Evolutionary conservation across 75 land plant species (phyloP).

Genomic region (Gnetum montanum): DNA sequence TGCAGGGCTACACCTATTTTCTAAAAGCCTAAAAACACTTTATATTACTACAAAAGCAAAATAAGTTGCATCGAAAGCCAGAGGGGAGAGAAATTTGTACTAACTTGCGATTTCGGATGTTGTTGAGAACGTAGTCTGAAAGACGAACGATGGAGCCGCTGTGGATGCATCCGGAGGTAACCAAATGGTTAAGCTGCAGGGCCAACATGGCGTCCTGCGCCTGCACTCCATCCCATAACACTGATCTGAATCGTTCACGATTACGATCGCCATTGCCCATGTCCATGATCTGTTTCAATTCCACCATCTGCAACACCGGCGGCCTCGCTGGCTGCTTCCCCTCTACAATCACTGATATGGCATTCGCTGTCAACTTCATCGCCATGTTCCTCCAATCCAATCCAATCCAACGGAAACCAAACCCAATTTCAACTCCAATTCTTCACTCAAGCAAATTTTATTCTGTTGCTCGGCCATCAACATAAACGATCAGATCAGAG

Average conservation of each 20-base stretch:
- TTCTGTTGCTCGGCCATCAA: no score
- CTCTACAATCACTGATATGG: constrained; percentile 28
- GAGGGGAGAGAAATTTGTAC: no score
- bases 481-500: no score
- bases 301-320: constrained; percentile 51
- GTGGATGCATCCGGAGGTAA: constrained; percentile 39
- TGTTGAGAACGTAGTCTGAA: constrained; percentile 52
- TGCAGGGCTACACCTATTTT: no score
- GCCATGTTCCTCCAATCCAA: constrained; percentile 6
- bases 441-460: no score
- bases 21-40: no score
- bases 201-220: constrained; percentile 90
- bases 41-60: no score
- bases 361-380: constrained; percentile 22
- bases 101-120: constrained; percentile 66
- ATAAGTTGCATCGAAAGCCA: no score
- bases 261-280: constrained; percentile 35
- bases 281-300: constrained; percentile 45
- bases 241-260: constrained; percentile 51
- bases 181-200: constrained; percentile 59
- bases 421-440: not conserved
- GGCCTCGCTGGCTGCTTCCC: constrained; percentile 36
- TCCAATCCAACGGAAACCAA: not conserved
- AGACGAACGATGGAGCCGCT: constrained; percentile 63
- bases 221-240: constrained; percentile 61